phyloP scores from a whole-genome alignment of 768 basidiomycete genomes.

The Trichaptum fuscoviolaceum region DNA sequence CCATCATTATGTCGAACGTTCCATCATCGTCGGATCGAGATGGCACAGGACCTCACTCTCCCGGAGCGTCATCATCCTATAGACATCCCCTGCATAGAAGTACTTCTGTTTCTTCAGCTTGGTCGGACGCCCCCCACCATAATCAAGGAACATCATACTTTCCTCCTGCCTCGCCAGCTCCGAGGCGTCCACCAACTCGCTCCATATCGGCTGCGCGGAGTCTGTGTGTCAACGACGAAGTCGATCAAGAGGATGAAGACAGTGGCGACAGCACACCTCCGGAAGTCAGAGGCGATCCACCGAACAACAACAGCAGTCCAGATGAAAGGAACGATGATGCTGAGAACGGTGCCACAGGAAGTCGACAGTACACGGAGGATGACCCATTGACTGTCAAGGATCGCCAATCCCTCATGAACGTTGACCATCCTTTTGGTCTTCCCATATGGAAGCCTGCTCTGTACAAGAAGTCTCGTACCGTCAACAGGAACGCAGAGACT shows the following conservation, averaged over 20 bases:
- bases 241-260: conserved; percentile 3
- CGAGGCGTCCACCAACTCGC: conserved; percentile 38
- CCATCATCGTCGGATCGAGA: neutral
- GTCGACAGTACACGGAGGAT: conserved; percentile 38
- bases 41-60: neutral
- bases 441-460: conserved; percentile 99
- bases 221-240: conserved; percentile 49
- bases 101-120: neutral
- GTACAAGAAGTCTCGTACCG: conserved; percentile 95
- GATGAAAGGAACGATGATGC: neutral
- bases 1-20: neutral
- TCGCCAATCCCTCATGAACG: conserved; percentile 96
- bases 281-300: neutral
- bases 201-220: conserved; percentile 55
- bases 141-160: conserved; percentile 68
- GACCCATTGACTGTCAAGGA: conserved; percentile 92
- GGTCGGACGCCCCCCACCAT: conserved; percentile 36
- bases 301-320: neutral
- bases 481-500: conserved; percentile 93
- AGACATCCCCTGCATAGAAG: neutral
- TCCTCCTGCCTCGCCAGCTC: conserved; percentile 41
- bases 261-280: neutral
- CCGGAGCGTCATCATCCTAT: neutral
- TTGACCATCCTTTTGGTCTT: conserved; percentile 97
- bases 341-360: neutral